These are phyloP conservation scores for Mycena leptocephala DNA, from an alignment of 768 basidiomycete genomes.

Conservation along the genomic window DNA sequence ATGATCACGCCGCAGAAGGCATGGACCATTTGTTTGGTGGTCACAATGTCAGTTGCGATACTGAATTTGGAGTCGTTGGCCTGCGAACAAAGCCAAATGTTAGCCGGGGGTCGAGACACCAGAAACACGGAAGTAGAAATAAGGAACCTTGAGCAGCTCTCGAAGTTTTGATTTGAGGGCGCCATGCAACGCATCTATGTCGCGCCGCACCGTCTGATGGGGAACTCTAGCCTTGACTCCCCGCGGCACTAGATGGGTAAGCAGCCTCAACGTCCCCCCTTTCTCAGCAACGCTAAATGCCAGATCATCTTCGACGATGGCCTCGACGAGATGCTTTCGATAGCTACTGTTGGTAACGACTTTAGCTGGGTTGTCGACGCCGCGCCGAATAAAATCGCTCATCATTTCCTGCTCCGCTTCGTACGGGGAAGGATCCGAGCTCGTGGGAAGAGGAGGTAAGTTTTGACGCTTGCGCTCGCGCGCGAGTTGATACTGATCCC, in stretches of 20 bases:
- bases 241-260: slow-evolving; percentile 13
- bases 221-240: slow-evolving; percentile 16
- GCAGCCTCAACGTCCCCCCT: slow-evolving; percentile 8
- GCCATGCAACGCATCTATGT: slow-evolving; percentile 11
- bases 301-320: slow-evolving; percentile 23
- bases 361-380: slow-evolving; percentile 21
- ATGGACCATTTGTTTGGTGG: slow-evolving; percentile 22
- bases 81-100: not conserved
- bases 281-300: slow-evolving; percentile 22
- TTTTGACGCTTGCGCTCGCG: not conserved
- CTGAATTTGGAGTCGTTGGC: slow-evolving; percentile 29
- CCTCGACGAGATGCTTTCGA: slow-evolving; percentile 14
- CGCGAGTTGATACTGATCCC: slow-evolving; percentile 7
- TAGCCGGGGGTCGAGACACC: not conserved
- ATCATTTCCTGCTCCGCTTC: slow-evolving; percentile 9
- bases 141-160: slow-evolving; percentile 4
- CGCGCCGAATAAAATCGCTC: slow-evolving; percentile 11
- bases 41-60: slow-evolving; percentile 28
- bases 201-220: slow-evolving; percentile 22
- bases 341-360: slow-evolving; percentile 13
- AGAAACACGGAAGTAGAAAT: not conserved
- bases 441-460: not conserved
- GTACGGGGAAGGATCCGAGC: not conserved
- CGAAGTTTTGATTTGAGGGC: not conserved
- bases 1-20: slow-evolving; percentile 21